Conservation (phyloP, 1,284 basidiomycete genomes). For the Ceratobasidium sp. region DNA sequence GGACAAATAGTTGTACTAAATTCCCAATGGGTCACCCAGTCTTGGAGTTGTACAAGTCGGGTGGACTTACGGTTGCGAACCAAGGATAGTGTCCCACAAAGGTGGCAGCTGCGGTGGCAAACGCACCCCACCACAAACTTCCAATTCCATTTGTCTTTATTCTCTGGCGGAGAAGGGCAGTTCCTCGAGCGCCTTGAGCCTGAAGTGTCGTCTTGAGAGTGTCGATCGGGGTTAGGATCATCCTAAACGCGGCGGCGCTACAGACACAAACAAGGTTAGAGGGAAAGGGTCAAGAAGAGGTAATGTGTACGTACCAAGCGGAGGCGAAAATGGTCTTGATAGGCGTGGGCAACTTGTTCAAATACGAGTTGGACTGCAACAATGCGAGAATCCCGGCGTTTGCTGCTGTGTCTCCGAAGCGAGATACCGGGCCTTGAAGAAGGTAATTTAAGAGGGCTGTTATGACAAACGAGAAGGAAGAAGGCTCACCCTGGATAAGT, state of each 20-base stretch:
- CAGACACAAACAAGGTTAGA: conserved; percentile 40
- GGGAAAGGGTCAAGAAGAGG: conserved; percentile 58
- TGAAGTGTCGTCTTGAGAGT: conserved; percentile 92
- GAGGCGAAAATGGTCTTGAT: conserved; percentile 77
- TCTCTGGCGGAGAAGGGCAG: conserved; percentile 67
- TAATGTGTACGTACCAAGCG: conserved; percentile 52
- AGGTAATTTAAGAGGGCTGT: neutral
- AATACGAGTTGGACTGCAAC: conserved; percentile 69
- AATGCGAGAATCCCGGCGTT: conserved; percentile 81
- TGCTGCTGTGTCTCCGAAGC: conserved; percentile 89
- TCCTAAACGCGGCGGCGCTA: conserved; percentile 56
- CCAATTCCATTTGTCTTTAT: conserved; percentile 76
- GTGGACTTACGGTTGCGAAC: conserved; percentile 49
- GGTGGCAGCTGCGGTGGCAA: conserved; percentile 86
- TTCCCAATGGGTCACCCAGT: too few relatives aligned
- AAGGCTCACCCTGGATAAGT: conserved; percentile 73
- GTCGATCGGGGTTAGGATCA: conserved; percentile 85
- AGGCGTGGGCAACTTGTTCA: conserved; percentile 64
- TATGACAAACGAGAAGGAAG: too few relatives aligned
- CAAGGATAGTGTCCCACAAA: conserved; percentile 86
- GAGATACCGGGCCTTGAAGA: conserved; percentile 52
- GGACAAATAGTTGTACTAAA: conserved; percentile 79
- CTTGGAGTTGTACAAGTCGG: neutral
- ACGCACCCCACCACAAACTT: conserved; percentile 83
- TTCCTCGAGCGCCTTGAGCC: conserved; percentile 76